A percentile compares a stretch with the other conserved stretches of the same genome.
These are phyloP conservation scores for Cyathus striatus DNA, from an alignment of 768 basidiomycete species.

Conservation along the genomic window DNA sequence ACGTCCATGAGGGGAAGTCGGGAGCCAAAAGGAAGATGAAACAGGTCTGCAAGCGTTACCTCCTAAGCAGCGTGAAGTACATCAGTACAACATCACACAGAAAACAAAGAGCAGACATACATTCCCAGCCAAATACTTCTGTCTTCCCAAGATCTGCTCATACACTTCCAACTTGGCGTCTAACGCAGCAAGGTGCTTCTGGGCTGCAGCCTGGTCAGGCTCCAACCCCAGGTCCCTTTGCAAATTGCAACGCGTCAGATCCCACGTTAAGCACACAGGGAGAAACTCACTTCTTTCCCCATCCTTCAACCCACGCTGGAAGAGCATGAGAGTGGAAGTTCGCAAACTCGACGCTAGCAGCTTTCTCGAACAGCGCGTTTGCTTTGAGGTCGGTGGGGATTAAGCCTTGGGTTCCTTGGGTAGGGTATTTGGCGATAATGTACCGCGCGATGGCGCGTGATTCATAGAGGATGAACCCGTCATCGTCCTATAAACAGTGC, in stretches of 20 bases:
- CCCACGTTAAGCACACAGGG: too few relatives aligned
- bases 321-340: constrained; percentile 40
- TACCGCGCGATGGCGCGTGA: too few relatives aligned
- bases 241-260: too few relatives aligned
- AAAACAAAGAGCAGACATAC: not conserved
- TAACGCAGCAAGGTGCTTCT: not conserved
- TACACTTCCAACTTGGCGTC: constrained; percentile 1
- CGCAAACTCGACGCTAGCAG: constrained; percentile 32
- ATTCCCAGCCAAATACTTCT: constrained; percentile 6
- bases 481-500: too few relatives aligned
- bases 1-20: constrained; percentile 16
- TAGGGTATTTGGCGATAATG: constrained; percentile 38
- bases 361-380: constrained; percentile 31
- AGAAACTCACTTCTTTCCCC: constrained; percentile 26
- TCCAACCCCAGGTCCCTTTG: constrained; percentile 15
- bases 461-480: too few relatives aligned
- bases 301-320: constrained; percentile 30
- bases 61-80: constrained; percentile 19
- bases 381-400: constrained; percentile 25
- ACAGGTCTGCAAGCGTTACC: constrained; percentile 42
- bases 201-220: constrained; percentile 3
- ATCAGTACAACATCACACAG: not conserved
- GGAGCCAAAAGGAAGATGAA: constrained; percentile 35
- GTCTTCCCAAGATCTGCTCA: constrained; percentile 1
- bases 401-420: constrained; percentile 34